These are phyloP conservation scores for Saprolegnia parasitica DNA, from an alignment of 352 stramenopile genomes.

Conservation along the genomic window DNA sequence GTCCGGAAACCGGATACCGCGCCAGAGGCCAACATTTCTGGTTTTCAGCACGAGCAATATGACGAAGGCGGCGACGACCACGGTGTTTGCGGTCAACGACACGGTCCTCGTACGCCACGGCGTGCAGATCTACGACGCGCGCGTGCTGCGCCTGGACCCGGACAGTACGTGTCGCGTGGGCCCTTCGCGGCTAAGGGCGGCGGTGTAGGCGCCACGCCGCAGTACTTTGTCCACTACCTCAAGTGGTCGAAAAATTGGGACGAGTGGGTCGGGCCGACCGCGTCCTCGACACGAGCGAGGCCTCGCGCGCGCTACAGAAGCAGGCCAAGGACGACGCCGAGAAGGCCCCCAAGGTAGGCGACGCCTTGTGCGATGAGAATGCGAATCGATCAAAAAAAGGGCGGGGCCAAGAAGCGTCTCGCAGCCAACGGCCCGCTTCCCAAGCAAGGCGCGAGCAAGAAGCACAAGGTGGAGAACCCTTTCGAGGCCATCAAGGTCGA, in stretches of 20 bases:
- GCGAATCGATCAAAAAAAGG: conserved; percentile 30
- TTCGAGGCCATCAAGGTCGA: conserved; percentile 77
- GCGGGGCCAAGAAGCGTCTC: conserved; percentile 47
- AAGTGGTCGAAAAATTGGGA: conserved; percentile 91
- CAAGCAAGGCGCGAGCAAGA: conserved; percentile 24
- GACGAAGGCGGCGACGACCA: too few relatives aligned
- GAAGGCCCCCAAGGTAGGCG: background rate
- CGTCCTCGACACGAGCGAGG: conserved; percentile 61
- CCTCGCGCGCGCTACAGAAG: conserved; percentile 53
- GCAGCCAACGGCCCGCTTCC: conserved; percentile 32
- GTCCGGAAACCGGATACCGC: too few relatives aligned
- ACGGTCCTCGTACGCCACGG: conserved; percentile 72
- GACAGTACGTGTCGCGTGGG: conserved; percentile 2
- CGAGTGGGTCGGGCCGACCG: conserved; percentile 79
- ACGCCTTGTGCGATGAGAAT: background rate
- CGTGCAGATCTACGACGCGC: conserved; percentile 82
- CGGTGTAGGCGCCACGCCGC: conserved; percentile 32
- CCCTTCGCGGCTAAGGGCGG: background rate
- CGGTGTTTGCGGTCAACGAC: conserved; percentile 65
- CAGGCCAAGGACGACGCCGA: conserved; percentile 35
- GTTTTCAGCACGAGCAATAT: too few relatives aligned
- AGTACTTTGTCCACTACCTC: conserved; percentile 90
- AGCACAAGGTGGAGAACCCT: conserved; percentile 58
- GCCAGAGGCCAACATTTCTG: too few relatives aligned
- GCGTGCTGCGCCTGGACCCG: conserved; percentile 73